Conservation (phyloP, 108 stramenopile species). For the Cyclotella sp. region DNA sequence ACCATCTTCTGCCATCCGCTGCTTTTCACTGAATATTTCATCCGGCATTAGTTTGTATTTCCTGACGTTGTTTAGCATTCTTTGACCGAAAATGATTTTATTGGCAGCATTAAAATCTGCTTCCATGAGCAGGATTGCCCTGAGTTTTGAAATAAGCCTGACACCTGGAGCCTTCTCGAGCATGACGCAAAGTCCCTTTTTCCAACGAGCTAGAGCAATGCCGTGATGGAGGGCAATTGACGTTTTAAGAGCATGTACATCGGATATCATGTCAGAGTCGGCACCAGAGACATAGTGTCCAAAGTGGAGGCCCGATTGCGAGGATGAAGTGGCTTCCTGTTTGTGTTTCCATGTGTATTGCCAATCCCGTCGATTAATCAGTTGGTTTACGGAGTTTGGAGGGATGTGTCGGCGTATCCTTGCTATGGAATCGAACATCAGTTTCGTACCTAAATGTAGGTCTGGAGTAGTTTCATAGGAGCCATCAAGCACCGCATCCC, state of each 20-base stretch:
- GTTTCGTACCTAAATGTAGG: neutral
- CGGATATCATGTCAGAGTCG: neutral
- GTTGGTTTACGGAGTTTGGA: neutral
- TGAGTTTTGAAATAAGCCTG: constrained; percentile 9
- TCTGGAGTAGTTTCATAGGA: neutral
- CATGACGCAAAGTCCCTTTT: constrained; percentile 13
- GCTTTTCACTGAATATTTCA: constrained; percentile 27
- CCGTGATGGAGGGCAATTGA: neutral
- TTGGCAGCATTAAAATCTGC: too few relatives aligned
- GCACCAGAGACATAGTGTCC: too few relatives aligned
- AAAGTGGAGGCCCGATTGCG: constrained; percentile 18
- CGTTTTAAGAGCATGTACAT: constrained; percentile 20
- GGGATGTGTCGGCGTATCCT: neutral
- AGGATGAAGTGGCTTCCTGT: constrained; percentile 13
- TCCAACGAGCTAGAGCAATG: constrained; percentile 5
- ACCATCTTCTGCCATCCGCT: constrained; percentile 19
- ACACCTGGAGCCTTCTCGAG: constrained; percentile 11
- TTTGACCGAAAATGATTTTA: too few relatives aligned
- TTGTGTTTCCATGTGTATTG: neutral
- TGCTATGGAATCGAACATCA: neutral
- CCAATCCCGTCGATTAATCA: neutral
- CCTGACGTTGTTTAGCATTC: too few relatives aligned
- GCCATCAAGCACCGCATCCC: neutral
- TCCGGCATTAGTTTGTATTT: constrained; percentile 17
- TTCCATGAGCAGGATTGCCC: constrained; percentile 33